Base-by-base conservation (phyloP, 495 filamentous ascomycete species). In the Trichoderma gamsii region DNA sequence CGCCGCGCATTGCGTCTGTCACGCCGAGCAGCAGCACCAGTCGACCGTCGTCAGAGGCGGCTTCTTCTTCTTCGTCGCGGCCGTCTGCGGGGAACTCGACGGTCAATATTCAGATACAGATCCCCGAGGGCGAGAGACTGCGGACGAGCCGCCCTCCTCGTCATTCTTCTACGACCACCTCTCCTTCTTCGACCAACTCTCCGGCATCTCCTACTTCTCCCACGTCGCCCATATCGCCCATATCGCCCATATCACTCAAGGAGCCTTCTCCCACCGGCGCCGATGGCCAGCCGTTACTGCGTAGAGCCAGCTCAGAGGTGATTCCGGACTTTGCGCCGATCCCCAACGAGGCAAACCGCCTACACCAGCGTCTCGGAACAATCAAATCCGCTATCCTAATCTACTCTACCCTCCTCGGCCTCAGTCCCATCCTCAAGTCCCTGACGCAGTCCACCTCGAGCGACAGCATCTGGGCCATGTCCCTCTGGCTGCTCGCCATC, bases 401-500 rank as follows among this genome's bases (percentile, higher is more conserved):
- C 70, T 97, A 96, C 79, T 95, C 89, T 72, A 89, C 92, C 5
- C 82, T 99, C 35, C 85, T 97, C 18, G 95, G 93, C 4, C 85
- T 99, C 4, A 94, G 90, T 32, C 95, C 95, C 0, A 98, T 99
- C 70, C 83, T 98, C 44, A 97, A 97, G 76, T 97, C 92, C 4
- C 84, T 99, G 16, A 98, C 95, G 0, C 88, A 88, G 44, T 97
- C 93, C 6, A 97, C 93, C 5, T 90, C 90, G 23, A 87, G 83
- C 41, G 95, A 99, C 81, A 92, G 88, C 29, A 98, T 99, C 70
- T 99, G 96, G 96, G 92, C 95, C 18, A 89, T 99, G 82, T 92
- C 90, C 70, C 92, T 88, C 77, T 96, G 91, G 89, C 83, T 99
- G 63, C 85, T 99, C 74, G 85, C 91, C 68, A 93, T 97, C 79